Percentiles rank a stretch among this genome's conserved stretches.
These are phyloP conservation scores for Nitzschia inconspicua DNA, from an alignment of 108 stramenopile genomes.

Conservation along the genomic window DNA sequence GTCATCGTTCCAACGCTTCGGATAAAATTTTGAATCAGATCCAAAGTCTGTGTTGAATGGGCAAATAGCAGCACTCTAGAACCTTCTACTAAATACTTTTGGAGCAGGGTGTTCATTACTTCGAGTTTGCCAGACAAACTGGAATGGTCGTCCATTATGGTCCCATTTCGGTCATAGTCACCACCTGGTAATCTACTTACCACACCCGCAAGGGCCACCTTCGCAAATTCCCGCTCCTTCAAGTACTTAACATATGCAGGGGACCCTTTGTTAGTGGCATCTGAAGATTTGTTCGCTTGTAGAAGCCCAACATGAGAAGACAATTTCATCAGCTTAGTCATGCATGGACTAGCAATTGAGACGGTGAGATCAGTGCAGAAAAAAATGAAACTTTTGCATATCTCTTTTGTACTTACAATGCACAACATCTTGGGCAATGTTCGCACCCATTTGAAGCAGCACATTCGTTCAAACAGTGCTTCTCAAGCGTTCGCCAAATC, in stretches of 20 bases:
- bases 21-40: slow-evolving; percentile 76
- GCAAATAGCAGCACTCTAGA: slow-evolving; percentile 86
- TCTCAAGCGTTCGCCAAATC: slow-evolving; percentile 54
- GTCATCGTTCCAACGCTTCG: slow-evolving; percentile 46
- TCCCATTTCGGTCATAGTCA: slow-evolving; percentile 46
- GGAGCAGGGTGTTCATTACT: slow-evolving; percentile 41
- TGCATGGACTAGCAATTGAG: too few relatives aligned
- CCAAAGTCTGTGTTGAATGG: slow-evolving; percentile 85
- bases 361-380: too few relatives aligned
- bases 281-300: slow-evolving; percentile 50
- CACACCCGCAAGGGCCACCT: slow-evolving; percentile 67
- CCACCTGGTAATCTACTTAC: slow-evolving; percentile 54
- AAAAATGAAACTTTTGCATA: slow-evolving; percentile 1
- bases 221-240: slow-evolving; percentile 70
- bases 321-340: slow-evolving; percentile 57
- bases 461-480: slow-evolving; percentile 19
- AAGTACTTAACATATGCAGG: slow-evolving; percentile 34
- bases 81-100: slow-evolving; percentile 33
- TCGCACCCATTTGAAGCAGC: slow-evolving; percentile 23
- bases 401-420: slow-evolving; percentile 43
- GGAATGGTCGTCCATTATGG: slow-evolving; percentile 74
- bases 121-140: slow-evolving; percentile 81
- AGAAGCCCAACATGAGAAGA: slow-evolving; percentile 72
- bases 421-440: slow-evolving; percentile 65
- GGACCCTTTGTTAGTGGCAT: slow-evolving; percentile 8